Percentiles rank a stretch among this genome's conserved stretches.
phyloP scores from a whole-genome alignment of 441 rosid species.

The Pelargonium citronellum region DNA sequence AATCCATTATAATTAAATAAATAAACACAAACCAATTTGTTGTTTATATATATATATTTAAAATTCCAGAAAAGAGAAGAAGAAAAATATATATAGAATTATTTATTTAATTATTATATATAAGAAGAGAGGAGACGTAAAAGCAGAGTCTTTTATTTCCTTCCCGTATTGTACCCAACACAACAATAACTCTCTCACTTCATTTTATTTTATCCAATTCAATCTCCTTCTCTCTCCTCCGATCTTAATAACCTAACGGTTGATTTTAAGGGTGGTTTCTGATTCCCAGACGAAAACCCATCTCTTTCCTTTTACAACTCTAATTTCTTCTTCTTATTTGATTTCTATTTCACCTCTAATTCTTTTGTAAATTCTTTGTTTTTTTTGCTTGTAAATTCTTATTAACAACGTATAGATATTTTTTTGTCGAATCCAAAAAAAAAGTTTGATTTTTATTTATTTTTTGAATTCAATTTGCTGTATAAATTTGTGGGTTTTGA shows the following conservation, averaged over 20 bases:
- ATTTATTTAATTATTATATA: not conserved
- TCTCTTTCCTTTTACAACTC: not conserved
- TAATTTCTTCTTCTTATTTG: not conserved
- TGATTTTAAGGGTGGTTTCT: not conserved
- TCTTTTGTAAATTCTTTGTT: not conserved
- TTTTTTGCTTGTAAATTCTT: not conserved
- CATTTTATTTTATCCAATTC: not conserved
- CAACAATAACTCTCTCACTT: not conserved
- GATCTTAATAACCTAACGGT: too few species aligned
- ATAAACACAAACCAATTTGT: too few species aligned
- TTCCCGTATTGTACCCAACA: not conserved
- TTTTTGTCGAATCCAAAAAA: not conserved
- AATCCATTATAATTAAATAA: too few species aligned
- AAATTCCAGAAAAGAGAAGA: not conserved
- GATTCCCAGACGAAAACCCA: not conserved
- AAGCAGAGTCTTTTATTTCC: conserved; percentile 5
- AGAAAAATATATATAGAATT: not conserved
- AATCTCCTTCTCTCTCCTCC: not conserved
- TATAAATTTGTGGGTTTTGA: not conserved
- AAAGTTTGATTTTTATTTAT: not conserved
- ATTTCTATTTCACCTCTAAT: not conserved
- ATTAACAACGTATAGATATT: not conserved
- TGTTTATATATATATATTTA: too few species aligned
- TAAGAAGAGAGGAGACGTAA: not conserved
- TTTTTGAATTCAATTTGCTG: not conserved